Base-by-base conservation (phyloP, 352 stramenopile species). In the Phytopythium kandeliae region DNA sequence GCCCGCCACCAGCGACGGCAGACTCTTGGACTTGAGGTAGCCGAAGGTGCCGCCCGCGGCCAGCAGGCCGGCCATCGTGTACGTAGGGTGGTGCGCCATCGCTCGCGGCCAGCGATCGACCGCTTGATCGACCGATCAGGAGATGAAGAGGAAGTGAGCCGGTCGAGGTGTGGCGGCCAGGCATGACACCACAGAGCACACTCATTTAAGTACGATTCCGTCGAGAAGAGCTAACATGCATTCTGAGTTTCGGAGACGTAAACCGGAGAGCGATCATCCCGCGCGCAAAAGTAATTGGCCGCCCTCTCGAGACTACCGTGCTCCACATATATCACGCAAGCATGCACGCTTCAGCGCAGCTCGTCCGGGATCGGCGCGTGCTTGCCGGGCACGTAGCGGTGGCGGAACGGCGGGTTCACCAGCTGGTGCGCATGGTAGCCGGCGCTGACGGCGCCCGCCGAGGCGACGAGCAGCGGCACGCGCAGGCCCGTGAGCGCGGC, bases 41-140 rank as follows among this genome's bases (percentile, higher is more conserved):
- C 86, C 86, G 58, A 92, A 77, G 34, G 84, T 37, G 43, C 86
- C 84, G 57, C 86, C 86, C 15, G 52, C 69, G 19, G 65, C 62
- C 36, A 94, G 56, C 42, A 92, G 62, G 31, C 64, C 79, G 21
- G 63, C 83, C 81, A 94, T 91, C 37, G 81, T 91, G 69, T 84
- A 92, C 64, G 84, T 92, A 15, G 84, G 69, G 62, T 94, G 84
- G 55, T 94, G 83, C 17, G 76, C 71, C 79, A 86, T 86, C 8
- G 46, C 66, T 13, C 12, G 15, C 19, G 1, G 2, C 3, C 13
- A 22, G 21, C n/a, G n/a, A n/a, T n/a, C n/a, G n/a, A n/a, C n/a
- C n/a, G n/a, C n/a, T n/a, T n/a, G n/a, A n/a, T n/a, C n/a, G n/a
- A n/a, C n/a, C n/a, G n/a, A n/a, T n/a, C n/a, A n/a, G n/a, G n/a